phyloP scores from a whole-genome alignment of 2,329 filamentous ascomycete species.

The Colletotrichum karsti region DNA sequence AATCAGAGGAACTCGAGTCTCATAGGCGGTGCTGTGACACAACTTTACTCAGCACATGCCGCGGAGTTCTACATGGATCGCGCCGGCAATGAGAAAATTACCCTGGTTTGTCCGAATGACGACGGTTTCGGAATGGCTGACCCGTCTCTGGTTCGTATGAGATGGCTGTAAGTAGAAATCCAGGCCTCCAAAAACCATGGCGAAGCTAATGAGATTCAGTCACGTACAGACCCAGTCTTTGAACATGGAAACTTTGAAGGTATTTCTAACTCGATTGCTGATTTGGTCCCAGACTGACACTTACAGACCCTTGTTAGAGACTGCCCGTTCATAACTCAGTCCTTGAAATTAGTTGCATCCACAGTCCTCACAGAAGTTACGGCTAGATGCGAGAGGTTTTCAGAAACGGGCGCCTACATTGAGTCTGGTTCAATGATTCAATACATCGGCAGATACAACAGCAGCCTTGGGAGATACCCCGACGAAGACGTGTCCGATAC shows the following conservation, averaged over 20 bases:
- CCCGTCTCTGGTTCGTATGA: not conserved
- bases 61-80: constrained; percentile 12
- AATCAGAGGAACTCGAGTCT: not conserved
- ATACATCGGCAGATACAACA: constrained; percentile 1
- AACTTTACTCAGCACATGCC: not conserved
- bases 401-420: not conserved
- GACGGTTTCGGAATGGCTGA: not conserved
- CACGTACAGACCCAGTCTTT: not conserved
- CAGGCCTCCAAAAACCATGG: not conserved
- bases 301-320: not conserved
- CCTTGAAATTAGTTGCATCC: not conserved
- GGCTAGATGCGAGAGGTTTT: not conserved
- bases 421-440: constrained; percentile 2
- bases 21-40: not conserved
- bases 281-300: not conserved
- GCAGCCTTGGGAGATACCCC: not conserved
- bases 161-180: not conserved
- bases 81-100: not conserved
- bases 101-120: not conserved
- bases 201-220: not conserved
- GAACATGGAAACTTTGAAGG: not conserved
- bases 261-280: not conserved
- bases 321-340: not conserved
- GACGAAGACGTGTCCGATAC: not conserved
- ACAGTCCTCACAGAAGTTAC: not conserved